Conservation (phyloP, 2,329 filamentous ascomycete genomes). For the Calonectria crousiana region DNA sequence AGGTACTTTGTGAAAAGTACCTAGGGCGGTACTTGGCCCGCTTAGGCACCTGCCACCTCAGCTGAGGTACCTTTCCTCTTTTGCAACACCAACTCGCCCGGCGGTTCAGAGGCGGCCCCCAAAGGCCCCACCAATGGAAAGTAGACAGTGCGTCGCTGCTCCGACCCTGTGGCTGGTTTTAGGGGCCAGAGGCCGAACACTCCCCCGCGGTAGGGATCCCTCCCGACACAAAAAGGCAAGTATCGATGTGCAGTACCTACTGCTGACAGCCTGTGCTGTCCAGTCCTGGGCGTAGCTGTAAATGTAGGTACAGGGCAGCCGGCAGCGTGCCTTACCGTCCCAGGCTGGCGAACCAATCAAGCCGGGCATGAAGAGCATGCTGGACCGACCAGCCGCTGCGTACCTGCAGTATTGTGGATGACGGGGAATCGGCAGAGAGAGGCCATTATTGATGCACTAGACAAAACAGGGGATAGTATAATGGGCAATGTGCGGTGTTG, state of each 20-base stretch:
- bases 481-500: neutral
- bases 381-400: slow-evolving; percentile 30
- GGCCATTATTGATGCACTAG: slow-evolving; percentile 6
- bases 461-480: slow-evolving; percentile 9
- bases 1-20: slow-evolving; percentile 30
- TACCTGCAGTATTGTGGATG: slow-evolving; percentile 38
- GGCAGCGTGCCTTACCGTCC: slow-evolving; percentile 13
- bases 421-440: slow-evolving; percentile 8
- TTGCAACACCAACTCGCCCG: slow-evolving; percentile 1
- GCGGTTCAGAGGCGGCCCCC: slow-evolving; percentile 5
- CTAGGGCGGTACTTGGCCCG: slow-evolving; percentile 19
- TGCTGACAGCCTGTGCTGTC: neutral
- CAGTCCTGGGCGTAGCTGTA: slow-evolving; percentile 15
- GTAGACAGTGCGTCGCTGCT: slow-evolving; percentile 17
- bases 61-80: slow-evolving; percentile 13
- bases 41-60: slow-evolving; percentile 5
- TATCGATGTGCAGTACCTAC: slow-evolving; percentile 24
- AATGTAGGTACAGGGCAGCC: slow-evolving; percentile 5
- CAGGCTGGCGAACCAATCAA: slow-evolving; percentile 29
- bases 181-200: slow-evolving; percentile 29
- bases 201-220: slow-evolving; percentile 29
- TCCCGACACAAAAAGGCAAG: slow-evolving; percentile 30
- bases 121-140: slow-evolving; percentile 27
- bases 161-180: slow-evolving; percentile 36
- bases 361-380: slow-evolving; percentile 24